Percentiles rank a stretch among this genome's conserved stretches.
These are phyloP conservation scores for Coemansia sp. DNA, from an alignment of 192 early-diverging fungal species.

Conservation along the genomic window DNA sequence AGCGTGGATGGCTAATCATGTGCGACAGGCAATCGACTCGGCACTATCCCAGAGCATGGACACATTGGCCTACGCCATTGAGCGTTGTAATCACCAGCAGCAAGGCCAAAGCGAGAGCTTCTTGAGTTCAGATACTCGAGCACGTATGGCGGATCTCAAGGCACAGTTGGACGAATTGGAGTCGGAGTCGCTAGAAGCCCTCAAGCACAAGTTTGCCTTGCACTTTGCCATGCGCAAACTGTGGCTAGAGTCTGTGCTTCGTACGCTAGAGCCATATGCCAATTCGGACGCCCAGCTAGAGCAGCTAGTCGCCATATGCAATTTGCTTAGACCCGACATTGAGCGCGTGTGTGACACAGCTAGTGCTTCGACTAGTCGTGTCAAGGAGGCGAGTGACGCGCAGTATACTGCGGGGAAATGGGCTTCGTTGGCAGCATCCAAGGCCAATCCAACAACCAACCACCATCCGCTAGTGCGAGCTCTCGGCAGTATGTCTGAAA, in stretches of 20 bases:
- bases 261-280: not conserved
- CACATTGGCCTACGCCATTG: not conserved
- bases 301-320: not conserved
- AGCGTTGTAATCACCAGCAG: too few relatives aligned
- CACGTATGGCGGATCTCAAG: not conserved
- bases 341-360: not conserved
- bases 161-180: slow-evolving; percentile 1
- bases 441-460: not conserved
- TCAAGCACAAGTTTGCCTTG: slow-evolving; percentile 9
- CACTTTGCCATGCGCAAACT: slow-evolving; percentile 33
- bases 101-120: not conserved
- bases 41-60: not conserved
- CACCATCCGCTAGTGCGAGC: slow-evolving; percentile 15
- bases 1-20: slow-evolving; percentile 8
- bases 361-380: not conserved
- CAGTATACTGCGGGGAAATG: slow-evolving; percentile 30
- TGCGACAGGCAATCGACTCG: slow-evolving; percentile 12
- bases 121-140: not conserved
- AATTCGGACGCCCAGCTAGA: not conserved
- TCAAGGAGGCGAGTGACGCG: slow-evolving; percentile 17
- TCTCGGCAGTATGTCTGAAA: slow-evolving; percentile 21
- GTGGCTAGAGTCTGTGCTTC: slow-evolving; percentile 25
- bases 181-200: slow-evolving; percentile 7
- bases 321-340: not conserved
- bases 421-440: slow-evolving; percentile 14